Base-by-base conservation (phyloP, 2,329 filamentous ascomycete species). In the Neospermospora avenae region DNA sequence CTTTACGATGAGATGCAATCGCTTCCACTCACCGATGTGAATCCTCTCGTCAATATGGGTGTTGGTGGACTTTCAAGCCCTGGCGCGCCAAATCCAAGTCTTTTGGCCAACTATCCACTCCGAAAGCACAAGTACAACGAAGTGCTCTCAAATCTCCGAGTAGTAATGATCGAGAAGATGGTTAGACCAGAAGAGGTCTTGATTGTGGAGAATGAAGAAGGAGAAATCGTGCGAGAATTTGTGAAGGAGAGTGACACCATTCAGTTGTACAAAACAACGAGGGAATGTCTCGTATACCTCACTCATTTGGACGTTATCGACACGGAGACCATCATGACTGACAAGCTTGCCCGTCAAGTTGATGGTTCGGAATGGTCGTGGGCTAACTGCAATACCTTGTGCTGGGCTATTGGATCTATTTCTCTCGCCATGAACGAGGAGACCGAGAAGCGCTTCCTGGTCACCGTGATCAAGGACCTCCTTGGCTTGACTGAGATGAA, bases 81-180 rank as follows among this genome's bases (percentile, higher is more conserved):
- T 57, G 93, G 93, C 46, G 93, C 92, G 2, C 89, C 91, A 53
- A 92, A 96, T 73, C 91, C 93, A 1, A 84, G 80, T 55, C 80
- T 93, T n/a, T 81, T 98, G 63, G 88, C 87, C 69, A 96, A 92
- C 75, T 96, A 96, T 71, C 92, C 93, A 13, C 84, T 99, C 46
- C 88, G 96, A 63, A 99, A 99, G 80, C 93, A 99, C 82, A 98
- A 97, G 77, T 99, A 98, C 76, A 88, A 88, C 66, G 92, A 97
- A 73, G 89, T 99, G 20, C 80, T 99, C 53, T 93, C 93, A 10
- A 98, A 96, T 74, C 81, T 99, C 59, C 88, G 95, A 67, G 89
- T 93, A 24, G 95, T 99, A 66, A 99, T 99, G 95, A 98, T 99
- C 64, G 95, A 99, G 79, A 97, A 97, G 81, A 99, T 99, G 95